These are phyloP conservation scores for Acacia concinna DNA, from an alignment of 331 rosid species.

Conservation along the genomic window DNA sequence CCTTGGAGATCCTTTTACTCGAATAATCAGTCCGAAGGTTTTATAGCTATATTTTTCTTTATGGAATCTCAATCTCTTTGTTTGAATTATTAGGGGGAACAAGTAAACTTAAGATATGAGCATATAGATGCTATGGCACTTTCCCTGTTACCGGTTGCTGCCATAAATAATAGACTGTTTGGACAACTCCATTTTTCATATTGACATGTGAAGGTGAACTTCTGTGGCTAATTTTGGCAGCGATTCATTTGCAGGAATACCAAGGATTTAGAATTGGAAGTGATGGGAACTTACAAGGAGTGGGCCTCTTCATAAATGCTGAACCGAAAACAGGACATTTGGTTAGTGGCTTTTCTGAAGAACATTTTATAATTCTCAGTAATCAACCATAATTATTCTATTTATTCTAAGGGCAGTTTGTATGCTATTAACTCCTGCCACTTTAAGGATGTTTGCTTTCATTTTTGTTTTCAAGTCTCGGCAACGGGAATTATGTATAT, in stretches of 20 bases:
- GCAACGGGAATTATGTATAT: neutral
- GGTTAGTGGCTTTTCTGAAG: slow-evolving; percentile 52
- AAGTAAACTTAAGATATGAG: slow-evolving; percentile 2
- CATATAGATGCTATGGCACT: neutral
- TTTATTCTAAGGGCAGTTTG: slow-evolving; percentile 11
- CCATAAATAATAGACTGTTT: slow-evolving; percentile 12
- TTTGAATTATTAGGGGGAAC: neutral
- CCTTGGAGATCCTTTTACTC: slow-evolving; percentile 94
- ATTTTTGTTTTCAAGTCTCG: neutral
- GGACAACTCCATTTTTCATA: neutral
- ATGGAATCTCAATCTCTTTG: slow-evolving; percentile 18
- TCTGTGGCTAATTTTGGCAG: slow-evolving; percentile 18
- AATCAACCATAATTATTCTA: slow-evolving; percentile 8
- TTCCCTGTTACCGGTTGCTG: slow-evolving; percentile 13
- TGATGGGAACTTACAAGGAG: slow-evolving; percentile 90
- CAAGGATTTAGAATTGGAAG: slow-evolving; percentile 91
- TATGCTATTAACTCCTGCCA: slow-evolving; percentile 1
- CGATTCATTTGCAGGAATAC: slow-evolving; percentile 64
- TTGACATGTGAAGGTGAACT: slow-evolving; percentile 8
- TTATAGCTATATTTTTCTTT: slow-evolving; percentile 10
- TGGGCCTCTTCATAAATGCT: slow-evolving; percentile 78
- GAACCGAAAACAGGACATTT: slow-evolving; percentile 87
- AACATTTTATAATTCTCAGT: neutral
- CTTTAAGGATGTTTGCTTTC: neutral
- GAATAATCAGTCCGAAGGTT: slow-evolving; percentile 94